Conservation (phyloP, 2,329 filamentous ascomycete species). For the Beauveria medogensis region DNA sequence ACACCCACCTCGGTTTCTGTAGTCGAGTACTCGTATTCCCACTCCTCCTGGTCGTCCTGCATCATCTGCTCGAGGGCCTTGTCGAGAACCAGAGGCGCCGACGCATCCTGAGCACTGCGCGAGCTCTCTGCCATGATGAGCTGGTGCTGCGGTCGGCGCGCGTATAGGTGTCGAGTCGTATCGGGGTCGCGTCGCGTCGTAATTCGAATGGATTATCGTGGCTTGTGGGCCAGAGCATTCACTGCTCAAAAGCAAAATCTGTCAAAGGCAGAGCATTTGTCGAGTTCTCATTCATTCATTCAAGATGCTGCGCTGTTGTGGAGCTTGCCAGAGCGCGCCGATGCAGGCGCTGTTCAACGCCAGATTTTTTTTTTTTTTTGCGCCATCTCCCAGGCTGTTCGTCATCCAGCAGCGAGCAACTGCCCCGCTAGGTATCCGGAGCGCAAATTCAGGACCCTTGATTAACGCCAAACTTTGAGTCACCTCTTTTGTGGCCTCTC, state of each 20-base stretch:
- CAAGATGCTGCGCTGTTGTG: not conserved
- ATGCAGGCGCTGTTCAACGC: not conserved
- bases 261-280: not conserved
- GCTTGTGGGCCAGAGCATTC: not conserved
- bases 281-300: not conserved
- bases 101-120: not conserved
- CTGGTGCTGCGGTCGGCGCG: not conserved
- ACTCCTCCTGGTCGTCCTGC: conserved; percentile 46
- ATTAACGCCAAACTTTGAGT: not conserved
- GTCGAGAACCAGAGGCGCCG: conserved; percentile 15
- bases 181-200: not conserved
- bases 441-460: conserved; percentile 11
- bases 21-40: conserved; percentile 59
- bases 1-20: conserved; percentile 51
- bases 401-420: not conserved
- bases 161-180: not conserved
- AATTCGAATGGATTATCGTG: not conserved
- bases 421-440: conserved; percentile 21
- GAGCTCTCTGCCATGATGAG: not conserved
- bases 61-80: conserved; percentile 19
- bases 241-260: not conserved
- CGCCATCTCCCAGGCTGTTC: not conserved
- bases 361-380: not conserved
- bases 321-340: conserved; percentile 2
- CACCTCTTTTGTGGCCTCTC: not conserved